These are phyloP conservation scores for Yamadazyma trypodendri DNA, from an alignment of 1,139 yeast species.

Conservation along the genomic window DNA sequence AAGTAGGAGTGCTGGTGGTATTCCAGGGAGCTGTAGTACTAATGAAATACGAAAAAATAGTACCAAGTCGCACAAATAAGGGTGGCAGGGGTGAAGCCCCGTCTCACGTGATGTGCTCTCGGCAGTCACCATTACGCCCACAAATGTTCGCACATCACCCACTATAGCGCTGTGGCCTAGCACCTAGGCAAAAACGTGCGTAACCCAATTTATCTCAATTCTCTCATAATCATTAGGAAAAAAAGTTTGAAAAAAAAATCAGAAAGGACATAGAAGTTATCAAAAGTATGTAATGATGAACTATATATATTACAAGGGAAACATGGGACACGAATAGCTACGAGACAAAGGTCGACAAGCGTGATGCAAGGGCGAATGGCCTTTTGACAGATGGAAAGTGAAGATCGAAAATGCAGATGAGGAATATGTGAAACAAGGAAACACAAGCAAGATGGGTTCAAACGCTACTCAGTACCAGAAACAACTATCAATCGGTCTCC, in stretches of 20 bases:
- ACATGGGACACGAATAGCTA: neutral
- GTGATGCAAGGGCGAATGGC: too few relatives aligned
- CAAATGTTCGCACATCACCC: neutral
- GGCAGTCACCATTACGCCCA: slow-evolving; percentile 1
- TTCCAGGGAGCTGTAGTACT: too few relatives aligned
- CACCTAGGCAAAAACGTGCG: neutral
- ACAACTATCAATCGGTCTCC: too few relatives aligned
- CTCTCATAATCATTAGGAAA: neutral
- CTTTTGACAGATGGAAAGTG: too few relatives aligned
- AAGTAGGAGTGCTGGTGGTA: too few relatives aligned
- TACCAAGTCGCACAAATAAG: too few relatives aligned
- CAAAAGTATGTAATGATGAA: slow-evolving; percentile 10
- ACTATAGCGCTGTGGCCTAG: neutral
- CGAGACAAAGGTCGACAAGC: neutral
- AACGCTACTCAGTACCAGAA: too few relatives aligned
- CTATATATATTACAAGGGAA: neutral
- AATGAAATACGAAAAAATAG: too few relatives aligned
- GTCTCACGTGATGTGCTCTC: neutral
- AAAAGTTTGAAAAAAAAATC: slow-evolving; percentile 6
- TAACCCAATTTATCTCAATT: neutral
- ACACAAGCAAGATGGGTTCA: too few relatives aligned
- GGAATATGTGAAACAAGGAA: too few relatives aligned
- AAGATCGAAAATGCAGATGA: too few relatives aligned
- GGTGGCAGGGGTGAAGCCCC: slow-evolving; percentile 2
- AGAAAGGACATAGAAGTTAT: slow-evolving; percentile 13